These are phyloP conservation scores for Podochytrium sp. DNA, from an alignment of 192 early-diverging fungal genomes.

Conservation along the genomic window DNA sequence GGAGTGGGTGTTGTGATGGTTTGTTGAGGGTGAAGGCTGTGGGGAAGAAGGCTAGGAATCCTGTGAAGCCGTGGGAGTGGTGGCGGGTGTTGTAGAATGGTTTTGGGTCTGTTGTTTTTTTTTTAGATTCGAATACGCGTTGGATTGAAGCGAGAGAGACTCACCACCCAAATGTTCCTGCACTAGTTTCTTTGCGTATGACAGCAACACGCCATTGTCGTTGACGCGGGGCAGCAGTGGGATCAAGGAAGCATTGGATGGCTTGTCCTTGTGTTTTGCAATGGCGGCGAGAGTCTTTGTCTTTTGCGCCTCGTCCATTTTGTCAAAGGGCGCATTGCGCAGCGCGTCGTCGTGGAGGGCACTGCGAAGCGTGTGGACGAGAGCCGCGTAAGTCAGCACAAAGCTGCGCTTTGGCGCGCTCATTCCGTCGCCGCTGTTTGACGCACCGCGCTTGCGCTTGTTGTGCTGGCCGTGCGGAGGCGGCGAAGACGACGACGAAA, in stretches of 20 bases:
- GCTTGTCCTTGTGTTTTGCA: neutral
- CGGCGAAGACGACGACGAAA: neutral
- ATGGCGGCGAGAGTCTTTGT: neutral
- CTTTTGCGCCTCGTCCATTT: neutral
- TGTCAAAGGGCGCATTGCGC: neutral
- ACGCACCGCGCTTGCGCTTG: neutral
- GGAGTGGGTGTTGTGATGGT: neutral
- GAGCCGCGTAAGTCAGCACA: neutral
- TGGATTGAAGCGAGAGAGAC: neutral
- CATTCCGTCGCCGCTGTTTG: neutral
- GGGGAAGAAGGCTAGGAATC: constrained; percentile 11
- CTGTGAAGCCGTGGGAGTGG: neutral
- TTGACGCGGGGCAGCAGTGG: neutral
- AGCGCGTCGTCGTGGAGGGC: neutral
- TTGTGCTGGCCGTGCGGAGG: neutral
- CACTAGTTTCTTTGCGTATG: neutral
- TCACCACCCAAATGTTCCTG: neutral
- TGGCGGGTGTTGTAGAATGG: constrained; percentile 9
- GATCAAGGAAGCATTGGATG: neutral
- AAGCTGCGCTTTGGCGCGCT: neutral
- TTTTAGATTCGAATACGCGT: neutral
- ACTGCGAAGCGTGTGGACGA: neutral
- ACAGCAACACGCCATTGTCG: neutral
- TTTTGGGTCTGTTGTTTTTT: neutral
- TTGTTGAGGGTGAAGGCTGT: neutral